Evolutionary conservation across 1,284 basidiomycete genomes (phyloP), one percentile per base, ranked within the genome.

Genomic region (Melampsora abietis-canadensis): DNA sequence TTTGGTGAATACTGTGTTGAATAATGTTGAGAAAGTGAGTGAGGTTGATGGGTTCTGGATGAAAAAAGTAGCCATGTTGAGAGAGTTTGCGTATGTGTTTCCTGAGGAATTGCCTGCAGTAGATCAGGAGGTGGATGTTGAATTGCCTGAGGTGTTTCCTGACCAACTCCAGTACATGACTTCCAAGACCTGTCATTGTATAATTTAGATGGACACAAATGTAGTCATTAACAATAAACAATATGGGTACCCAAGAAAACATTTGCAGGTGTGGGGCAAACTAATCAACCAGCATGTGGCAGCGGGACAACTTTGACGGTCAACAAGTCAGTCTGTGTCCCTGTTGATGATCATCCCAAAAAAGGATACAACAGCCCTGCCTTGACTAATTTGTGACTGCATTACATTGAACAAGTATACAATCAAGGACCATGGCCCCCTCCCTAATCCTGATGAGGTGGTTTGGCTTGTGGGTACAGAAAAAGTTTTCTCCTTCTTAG

Each of bases 401-500:
- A 37, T 66, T 5, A 2, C 0, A 0, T 40, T 78, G 19, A 78
- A 78, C 54, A 37, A 24, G 8, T 69, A 67, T 64, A 78, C 75
- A 4, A 67, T 77, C 37, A 69, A 68, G 59, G 75, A 78, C 54
- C 40, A 62, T 14, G 70, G 66, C 19, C 75, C 77, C 7, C 64
- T 78, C 15, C 77, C 64, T 10, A 37, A 37, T 76, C 8, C 47
- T 5, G 64, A 66, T 48, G 34, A 66, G 46, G 17, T 66, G 2
- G 17, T 66, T 12, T 40, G 46, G 5, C n/a, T 21, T 2, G 64
- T 66, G n/a, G 34, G 34, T 5, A 47, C 37, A 8, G 64, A 40
- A 6, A 80, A 79, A 57, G 78, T 83, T 17, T 84, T 79, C 78
- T 80, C 70, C 0, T 83, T 80, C 40, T 77, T 85, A 0, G 84